Evolutionary conservation across 2,329 filamentous ascomycete species (phyloP), one percentile per base, ranked within the genome.

Genomic region (Phaeoacremonium minimum): DNA sequence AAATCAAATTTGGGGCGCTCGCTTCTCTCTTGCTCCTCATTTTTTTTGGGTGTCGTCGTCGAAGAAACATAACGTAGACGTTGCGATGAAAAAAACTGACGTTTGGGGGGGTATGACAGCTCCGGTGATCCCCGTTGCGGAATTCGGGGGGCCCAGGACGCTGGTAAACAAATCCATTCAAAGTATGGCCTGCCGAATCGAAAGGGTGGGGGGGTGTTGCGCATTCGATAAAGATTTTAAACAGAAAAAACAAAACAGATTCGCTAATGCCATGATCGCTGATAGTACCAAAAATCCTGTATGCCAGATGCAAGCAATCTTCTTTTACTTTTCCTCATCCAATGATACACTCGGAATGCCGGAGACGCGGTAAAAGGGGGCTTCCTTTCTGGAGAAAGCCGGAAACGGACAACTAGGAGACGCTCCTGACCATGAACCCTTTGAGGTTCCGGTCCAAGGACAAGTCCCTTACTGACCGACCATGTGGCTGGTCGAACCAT

Each of bases 401-500:
- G 22, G 22, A n/a, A n/a, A n/a, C n/a, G n/a, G n/a, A n/a, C n/a
- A n/a, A n/a, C n/a, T n/a, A n/a, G n/a, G n/a, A n/a, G n/a, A n/a
- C n/a, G n/a, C n/a, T n/a, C n/a, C n/a, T n/a, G n/a, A n/a, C n/a
- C n/a, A n/a, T n/a, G n/a, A n/a, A n/a, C n/a, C n/a, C n/a, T n/a
- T n/a, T n/a, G n/a, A n/a, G n/a, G n/a, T n/a, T n/a, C n/a, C n/a
- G n/a, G n/a, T n/a, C n/a, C 22, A 26, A n/a, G n/a, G 22, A 26
- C 22, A 26, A 26, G 17, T 32, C 19, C 30, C 28, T 35, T 38
- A 42, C 15, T 39, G 39, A 22, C 37, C 29, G 33, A 36, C 42
- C 36, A 18, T 34, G 42, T 44, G 39, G 19, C 44, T 55, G 40
- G 62, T 55, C 48, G 66, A 60, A 22, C 63, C 56, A 36, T 69